phyloP scores from a whole-genome alignment of 768 basidiomycete species.

The Lanmaoa rubissima region DNA sequence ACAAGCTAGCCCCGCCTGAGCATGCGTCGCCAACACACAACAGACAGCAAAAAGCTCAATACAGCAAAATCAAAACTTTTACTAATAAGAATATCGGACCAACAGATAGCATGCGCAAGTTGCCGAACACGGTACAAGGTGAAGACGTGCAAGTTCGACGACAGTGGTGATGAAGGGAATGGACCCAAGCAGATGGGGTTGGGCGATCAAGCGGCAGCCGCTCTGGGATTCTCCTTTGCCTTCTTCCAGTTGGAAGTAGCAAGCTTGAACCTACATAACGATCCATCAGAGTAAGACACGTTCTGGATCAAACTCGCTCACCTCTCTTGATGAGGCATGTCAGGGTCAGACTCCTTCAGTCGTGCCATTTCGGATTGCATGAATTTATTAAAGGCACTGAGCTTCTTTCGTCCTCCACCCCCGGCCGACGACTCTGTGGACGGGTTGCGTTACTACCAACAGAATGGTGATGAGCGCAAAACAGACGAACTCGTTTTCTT shows the following conservation, averaged over 20 bases:
- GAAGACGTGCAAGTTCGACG: constrained; percentile 11
- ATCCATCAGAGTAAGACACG: not conserved
- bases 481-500: constrained; percentile 52
- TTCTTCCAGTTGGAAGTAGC: constrained; percentile 80
- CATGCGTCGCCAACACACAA: constrained; percentile 2
- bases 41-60: constrained; percentile 15
- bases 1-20: constrained; percentile 3
- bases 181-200: constrained; percentile 3
- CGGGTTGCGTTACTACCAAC: constrained; percentile 11
- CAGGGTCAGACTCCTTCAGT: constrained; percentile 72
- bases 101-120: constrained; percentile 9
- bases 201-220: constrained; percentile 22
- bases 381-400: constrained; percentile 77
- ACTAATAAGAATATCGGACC: constrained; percentile 34
- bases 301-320: constrained; percentile 26
- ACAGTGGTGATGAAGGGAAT: constrained; percentile 1
- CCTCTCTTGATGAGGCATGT: constrained; percentile 73
- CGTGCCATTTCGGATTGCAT: constrained; percentile 79
- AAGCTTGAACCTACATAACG: constrained; percentile 55
- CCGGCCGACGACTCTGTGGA: constrained; percentile 52
- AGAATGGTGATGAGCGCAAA: constrained; percentile 13
- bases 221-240: constrained; percentile 64
- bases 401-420: constrained; percentile 53
- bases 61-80: constrained; percentile 25
- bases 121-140: constrained; percentile 20